A percentile compares a stretch with the other conserved stretches of the same genome.
Conservation (phyloP, 148 eudicot species). For the Rhododendron ferrugineum region DNA sequence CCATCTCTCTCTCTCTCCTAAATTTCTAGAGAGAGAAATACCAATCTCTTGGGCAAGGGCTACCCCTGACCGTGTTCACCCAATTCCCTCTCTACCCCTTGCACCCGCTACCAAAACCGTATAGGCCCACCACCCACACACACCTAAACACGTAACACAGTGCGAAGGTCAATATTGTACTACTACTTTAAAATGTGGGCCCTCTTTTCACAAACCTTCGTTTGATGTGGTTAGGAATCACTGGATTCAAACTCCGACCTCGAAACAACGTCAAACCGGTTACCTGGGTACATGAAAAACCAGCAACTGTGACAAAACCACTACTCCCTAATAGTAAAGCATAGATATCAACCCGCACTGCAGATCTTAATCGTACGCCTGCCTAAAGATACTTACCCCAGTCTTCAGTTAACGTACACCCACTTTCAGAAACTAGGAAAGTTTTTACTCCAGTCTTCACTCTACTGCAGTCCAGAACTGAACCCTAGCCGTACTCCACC, state of each 20-base stretch:
- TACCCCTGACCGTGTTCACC: neutral
- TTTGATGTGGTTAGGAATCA: neutral
- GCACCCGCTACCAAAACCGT: neutral
- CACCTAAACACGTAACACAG: neutral
- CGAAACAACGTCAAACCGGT: neutral
- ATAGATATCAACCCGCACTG: neutral
- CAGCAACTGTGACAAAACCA: neutral
- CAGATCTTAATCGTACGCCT: slow-evolving; percentile 26
- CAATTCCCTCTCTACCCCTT: neutral
- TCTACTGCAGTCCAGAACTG: neutral
- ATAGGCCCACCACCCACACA: neutral
- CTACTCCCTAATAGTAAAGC: no score
- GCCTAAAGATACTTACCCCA: neutral
- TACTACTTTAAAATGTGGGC: neutral
- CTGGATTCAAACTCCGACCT: neutral
- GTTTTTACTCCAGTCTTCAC: neutral
- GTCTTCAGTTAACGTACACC: slow-evolving; percentile 17
- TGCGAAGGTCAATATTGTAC: neutral
- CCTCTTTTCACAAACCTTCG: neutral
- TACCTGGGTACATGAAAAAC: neutral
- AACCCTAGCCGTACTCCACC: slow-evolving; percentile 6
- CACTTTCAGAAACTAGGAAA: neutral
- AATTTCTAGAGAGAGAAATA: neutral
- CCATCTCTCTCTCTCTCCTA: neutral
- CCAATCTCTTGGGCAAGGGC: neutral